Evolutionary conservation across 2,329 filamentous ascomycete genomes (phyloP).

Genomic region (Talaromyces amestolkiae): DNA sequence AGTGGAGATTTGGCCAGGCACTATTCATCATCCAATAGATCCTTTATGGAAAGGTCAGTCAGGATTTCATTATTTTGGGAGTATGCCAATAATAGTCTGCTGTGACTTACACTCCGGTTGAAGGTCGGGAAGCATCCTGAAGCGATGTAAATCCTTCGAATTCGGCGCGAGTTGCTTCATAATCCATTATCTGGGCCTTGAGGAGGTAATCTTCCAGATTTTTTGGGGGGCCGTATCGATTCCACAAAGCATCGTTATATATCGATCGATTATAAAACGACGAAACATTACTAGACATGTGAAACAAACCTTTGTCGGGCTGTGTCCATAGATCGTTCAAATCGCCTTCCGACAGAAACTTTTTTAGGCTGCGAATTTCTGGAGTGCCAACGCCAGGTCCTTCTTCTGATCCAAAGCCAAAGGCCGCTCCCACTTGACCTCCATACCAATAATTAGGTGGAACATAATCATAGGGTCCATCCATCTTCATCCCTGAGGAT

Average conservation of each 20-base stretch:
- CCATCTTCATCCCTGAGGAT: constrained; percentile 64
- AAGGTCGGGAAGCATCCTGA: constrained; percentile 52
- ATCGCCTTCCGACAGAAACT: constrained; percentile 53
- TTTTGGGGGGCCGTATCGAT: constrained; percentile 52
- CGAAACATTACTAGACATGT: constrained; percentile 59
- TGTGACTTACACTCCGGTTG: constrained; percentile 50
- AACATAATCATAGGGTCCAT: constrained; percentile 65
- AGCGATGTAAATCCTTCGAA: constrained; percentile 57
- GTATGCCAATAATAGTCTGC: background rate
- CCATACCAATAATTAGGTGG: constrained; percentile 65
- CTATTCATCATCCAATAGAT: constrained; percentile 69
- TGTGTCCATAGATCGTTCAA: constrained; percentile 57
- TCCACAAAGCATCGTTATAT: constrained; percentile 56
- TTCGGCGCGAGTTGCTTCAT: constrained; percentile 60
- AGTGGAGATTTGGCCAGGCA: constrained; percentile 64
- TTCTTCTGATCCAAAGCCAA: constrained; percentile 63
- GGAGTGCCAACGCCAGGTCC: constrained; percentile 63
- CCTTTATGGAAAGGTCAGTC: background rate
- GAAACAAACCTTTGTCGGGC: constrained; percentile 55
- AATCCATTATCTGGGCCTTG: constrained; percentile 63
- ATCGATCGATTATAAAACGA: constrained; percentile 57
- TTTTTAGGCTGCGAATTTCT: constrained; percentile 52
- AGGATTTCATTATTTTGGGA: too few species aligned
- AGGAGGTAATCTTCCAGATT: constrained; percentile 58
- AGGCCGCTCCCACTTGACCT: constrained; percentile 54